Conservation (phyloP, 2,329 filamentous ascomycete genomes). For the Aspergillus texensis region DNA sequence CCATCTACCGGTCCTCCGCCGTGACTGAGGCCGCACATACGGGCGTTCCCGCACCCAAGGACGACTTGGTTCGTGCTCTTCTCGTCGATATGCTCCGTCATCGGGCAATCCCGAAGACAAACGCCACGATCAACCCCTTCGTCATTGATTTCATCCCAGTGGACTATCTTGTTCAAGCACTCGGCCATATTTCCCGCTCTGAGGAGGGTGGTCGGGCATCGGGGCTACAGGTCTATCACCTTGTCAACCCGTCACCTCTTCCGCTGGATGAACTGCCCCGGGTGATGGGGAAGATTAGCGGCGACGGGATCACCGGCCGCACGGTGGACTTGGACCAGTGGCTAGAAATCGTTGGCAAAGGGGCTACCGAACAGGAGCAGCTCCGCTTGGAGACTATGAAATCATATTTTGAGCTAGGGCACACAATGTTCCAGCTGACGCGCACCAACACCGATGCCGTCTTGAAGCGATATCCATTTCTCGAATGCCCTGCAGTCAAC, state of each 20-base stretch:
- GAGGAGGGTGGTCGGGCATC: not conserved
- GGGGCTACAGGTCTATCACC: not conserved
- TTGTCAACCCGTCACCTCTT: not conserved
- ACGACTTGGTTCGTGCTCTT: conserved; percentile 4
- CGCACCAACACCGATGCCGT: not conserved
- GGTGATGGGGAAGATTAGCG: not conserved
- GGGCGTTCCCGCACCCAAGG: not conserved
- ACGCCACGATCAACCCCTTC: not conserved
- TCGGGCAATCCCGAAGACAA: not conserved
- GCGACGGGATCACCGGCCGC: too few species aligned
- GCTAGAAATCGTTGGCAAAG: not conserved
- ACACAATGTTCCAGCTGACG: not conserved
- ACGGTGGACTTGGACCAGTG: not conserved
- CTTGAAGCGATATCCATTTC: not conserved
- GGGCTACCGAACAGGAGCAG: not conserved
- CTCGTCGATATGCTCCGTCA: conserved; percentile 2
- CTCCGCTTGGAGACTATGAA: not conserved
- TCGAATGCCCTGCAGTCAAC: too few species aligned
- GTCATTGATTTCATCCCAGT: conserved; percentile 7
- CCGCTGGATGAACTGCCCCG: not conserved
- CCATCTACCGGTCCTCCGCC: conserved; percentile 6
- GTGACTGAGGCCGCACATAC: not conserved
- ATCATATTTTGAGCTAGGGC: not conserved
- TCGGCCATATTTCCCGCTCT: not conserved
- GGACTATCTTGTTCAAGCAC: not conserved